phyloP scores from a whole-genome alignment of 306 rosid genomes.

The Canavalia gladiata region DNA sequence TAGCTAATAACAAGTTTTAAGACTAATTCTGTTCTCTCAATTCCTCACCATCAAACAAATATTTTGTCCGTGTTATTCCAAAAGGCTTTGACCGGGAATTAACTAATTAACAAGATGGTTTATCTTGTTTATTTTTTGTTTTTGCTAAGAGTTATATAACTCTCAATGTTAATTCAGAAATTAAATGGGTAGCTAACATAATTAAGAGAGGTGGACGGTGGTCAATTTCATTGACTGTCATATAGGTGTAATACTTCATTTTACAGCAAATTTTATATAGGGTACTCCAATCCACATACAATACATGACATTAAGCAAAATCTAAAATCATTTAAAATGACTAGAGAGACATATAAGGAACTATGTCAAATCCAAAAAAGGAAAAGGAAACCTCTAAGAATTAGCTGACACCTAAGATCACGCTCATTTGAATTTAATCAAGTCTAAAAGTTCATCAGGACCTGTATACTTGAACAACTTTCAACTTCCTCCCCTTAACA shows the following conservation, averaged over 20 bases:
- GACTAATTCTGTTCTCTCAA: neutral
- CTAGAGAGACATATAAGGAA: too few species aligned
- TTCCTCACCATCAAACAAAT: neutral
- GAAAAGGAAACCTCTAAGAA: too few species aligned
- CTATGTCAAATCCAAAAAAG: too few species aligned
- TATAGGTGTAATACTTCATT: neutral
- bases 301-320: too few species aligned
- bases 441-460: too few species aligned
- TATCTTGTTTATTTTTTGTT: neutral
- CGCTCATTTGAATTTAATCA: too few species aligned
- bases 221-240: neutral
- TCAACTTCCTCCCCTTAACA: too few species aligned
- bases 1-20: neutral
- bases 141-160: neutral
- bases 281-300: too few species aligned
- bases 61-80: neutral
- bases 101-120: neutral
- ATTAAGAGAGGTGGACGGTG: neutral
- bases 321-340: too few species aligned
- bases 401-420: neutral
- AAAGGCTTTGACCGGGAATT: slow-evolving; percentile 4
- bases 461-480: too few species aligned
- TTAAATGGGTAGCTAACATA: neutral
- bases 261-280: too few species aligned
- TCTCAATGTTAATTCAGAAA: slow-evolving; percentile 7